These are phyloP conservation scores for Penicillium lividum DNA, from an alignment of 495 filamentous ascomycete genomes.

Conservation along the genomic window DNA sequence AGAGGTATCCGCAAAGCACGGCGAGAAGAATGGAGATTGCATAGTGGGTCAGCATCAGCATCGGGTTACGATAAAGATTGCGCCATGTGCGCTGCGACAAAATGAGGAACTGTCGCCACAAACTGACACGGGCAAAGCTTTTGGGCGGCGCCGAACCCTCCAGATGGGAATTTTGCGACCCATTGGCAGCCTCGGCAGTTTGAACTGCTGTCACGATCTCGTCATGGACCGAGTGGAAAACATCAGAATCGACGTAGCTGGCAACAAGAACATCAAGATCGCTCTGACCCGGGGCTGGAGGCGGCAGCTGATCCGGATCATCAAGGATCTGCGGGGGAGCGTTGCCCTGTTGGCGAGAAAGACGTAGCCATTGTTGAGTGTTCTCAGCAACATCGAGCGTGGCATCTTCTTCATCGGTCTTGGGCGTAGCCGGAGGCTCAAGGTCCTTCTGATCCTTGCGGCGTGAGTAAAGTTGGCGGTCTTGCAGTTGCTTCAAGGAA, in stretches of 20 bases:
- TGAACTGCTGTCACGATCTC: constrained; percentile 72
- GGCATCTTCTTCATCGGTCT: constrained; percentile 67
- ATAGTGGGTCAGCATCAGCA: constrained; percentile 99
- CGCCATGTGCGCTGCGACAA: constrained; percentile 91
- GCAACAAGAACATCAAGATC: constrained; percentile 82
- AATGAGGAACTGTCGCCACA: constrained; percentile 79
- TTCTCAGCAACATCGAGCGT: constrained; percentile 65
- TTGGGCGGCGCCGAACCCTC: constrained; percentile 55
- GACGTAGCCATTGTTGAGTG: constrained; percentile 64
- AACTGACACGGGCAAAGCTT: constrained; percentile 80
- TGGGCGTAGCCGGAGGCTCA: constrained; percentile 59
- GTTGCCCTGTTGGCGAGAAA: constrained; percentile 64
- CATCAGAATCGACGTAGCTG: constrained; percentile 74
- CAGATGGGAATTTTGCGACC: constrained; percentile 62
- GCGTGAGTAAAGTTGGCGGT: constrained; percentile 85
- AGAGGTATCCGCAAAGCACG: constrained; percentile 90
- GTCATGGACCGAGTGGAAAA: constrained; percentile 74
- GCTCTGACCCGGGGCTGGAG: constrained; percentile 62
- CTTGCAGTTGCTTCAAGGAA: constrained; percentile 80
- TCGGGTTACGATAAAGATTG: constrained; percentile 96
- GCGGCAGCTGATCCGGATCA: constrained; percentile 75
- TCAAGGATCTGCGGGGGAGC: constrained; percentile 65
- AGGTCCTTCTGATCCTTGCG: constrained; percentile 63
- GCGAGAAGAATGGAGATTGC: constrained; percentile 96
- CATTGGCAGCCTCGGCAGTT: constrained; percentile 66